Conservation (phyloP, 2,329 filamentous ascomycete genomes). For the Myriosclerotinia duriaeana region DNA sequence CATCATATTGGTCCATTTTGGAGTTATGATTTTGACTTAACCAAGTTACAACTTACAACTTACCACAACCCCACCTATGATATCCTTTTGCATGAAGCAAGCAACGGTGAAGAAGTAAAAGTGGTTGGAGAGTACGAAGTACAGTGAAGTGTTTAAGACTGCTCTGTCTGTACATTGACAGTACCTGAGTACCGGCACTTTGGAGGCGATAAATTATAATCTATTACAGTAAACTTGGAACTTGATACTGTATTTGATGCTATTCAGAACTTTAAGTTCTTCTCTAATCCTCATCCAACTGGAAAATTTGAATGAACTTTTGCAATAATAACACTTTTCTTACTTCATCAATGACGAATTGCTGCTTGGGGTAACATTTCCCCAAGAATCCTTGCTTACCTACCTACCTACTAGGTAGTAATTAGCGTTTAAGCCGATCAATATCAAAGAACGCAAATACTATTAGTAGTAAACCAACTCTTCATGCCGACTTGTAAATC, state of each 20-base stretch:
- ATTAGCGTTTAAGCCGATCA: slow-evolving; percentile 12
- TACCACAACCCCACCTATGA: no score
- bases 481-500: slow-evolving; percentile 8
- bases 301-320: not conserved
- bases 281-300: no score
- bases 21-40: no score
- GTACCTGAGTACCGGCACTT: no score
- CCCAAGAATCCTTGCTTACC: not conserved
- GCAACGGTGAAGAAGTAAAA: not conserved
- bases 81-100: not conserved
- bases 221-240: no score
- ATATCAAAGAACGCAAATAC: slow-evolving; percentile 17
- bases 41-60: no score
- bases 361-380: not conserved
- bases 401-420: not conserved
- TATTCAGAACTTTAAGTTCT: no score
- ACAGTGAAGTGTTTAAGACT: not conserved
- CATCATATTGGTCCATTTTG: no score
- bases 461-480: not conserved
- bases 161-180: no score
- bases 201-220: not conserved
- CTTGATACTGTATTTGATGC: no score
- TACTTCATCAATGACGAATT: slow-evolving; percentile 26
- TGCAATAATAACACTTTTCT: not conserved
- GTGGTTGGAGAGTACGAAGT: not conserved